These are phyloP conservation scores for Pichia sp. DNA, from an alignment of 1,139 yeast species.

Conservation along the genomic window DNA sequence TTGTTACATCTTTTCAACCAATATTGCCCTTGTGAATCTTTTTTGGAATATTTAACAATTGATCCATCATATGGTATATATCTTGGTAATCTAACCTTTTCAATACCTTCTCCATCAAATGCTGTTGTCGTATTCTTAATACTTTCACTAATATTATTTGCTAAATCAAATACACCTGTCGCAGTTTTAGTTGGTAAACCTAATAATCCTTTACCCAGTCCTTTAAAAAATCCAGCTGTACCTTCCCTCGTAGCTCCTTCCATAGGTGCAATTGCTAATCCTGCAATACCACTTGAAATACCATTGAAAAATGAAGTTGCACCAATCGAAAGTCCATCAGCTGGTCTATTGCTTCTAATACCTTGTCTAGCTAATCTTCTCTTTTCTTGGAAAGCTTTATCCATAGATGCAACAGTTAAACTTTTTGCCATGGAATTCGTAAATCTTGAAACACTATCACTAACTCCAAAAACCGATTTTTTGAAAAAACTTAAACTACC, in stretches of 20 bases:
- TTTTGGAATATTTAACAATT: conserved; percentile 65
- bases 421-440: conserved; percentile 97
- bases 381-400: conserved; percentile 74
- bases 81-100: conserved; percentile 78
- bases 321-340: conserved; percentile 82
- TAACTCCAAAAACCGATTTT: conserved; percentile 90
- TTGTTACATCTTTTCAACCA: conserved; percentile 85
- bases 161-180: conserved; percentile 88
- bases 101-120: conserved; percentile 74
- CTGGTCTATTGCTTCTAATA: conserved; percentile 78
- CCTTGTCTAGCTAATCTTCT: conserved; percentile 63
- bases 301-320: conserved; percentile 88
- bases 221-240: conserved; percentile 85
- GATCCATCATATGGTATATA: conserved; percentile 64
- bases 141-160: conserved; percentile 91
- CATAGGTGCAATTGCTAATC: conserved; percentile 85
- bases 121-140: conserved; percentile 89
- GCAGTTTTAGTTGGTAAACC: conserved; percentile 97
- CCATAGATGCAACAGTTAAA: conserved; percentile 84
- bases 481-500: conserved; percentile 93
- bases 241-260: conserved; percentile 86
- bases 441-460: conserved; percentile 87
- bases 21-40: conserved; percentile 91
- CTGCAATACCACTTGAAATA: conserved; percentile 79
- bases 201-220: conserved; percentile 88